Evolutionary conservation across 148 eudicot species (phyloP), one percentile per base, ranked within the genome.

Genomic region (Rhododendron williamsianum): DNA sequence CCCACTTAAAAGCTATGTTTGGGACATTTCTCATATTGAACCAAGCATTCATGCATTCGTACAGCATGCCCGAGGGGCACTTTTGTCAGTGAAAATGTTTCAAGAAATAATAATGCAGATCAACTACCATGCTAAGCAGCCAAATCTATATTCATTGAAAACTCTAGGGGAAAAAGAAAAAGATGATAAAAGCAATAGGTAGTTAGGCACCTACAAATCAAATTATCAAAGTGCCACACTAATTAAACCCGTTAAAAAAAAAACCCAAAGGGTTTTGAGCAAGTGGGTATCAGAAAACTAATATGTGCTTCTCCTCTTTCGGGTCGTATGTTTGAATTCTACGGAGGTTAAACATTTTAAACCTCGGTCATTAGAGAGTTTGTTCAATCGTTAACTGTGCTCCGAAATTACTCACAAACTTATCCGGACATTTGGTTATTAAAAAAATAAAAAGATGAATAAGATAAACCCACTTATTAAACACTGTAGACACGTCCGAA

Each of bases 141-240:
- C 3, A 67, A 67, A 25, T 25, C 73, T n/a, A 67, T 67, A 67
- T 38, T 38, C 38, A 23, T 77, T 77, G 4, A 43, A 77, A 77
- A 77, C 48, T 18, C 43, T 35, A 21, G 6, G 41, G 48, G 43
- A 43, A 21, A 77, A 41, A 21, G 25, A 38, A 43, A 77, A 77
- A 38, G 51, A 77, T 9, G 45, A 43, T 21, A n/a, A 78, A 65
- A 65, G 76, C 65, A 79, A 10, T 43, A 51, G 83, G 60, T 5
- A 4, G 60, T 54, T 54, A 54, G 60, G 49, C 82, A 43, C 27
- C 77, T 63, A 65, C 86, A 65, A 67, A 67, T 10, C 73, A 67
- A 25, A 67, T 67, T 15, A 85, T 18, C 21, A 79, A 85, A 85
- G 63, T 25, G 76, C 30, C 65, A 67, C 65, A 33, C n/a, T 67